A percentile compares a stretch with the other conserved stretches of the same genome.
Conservation (phyloP, 1,139 yeast genomes). For the Candida gigantensis region DNA sequence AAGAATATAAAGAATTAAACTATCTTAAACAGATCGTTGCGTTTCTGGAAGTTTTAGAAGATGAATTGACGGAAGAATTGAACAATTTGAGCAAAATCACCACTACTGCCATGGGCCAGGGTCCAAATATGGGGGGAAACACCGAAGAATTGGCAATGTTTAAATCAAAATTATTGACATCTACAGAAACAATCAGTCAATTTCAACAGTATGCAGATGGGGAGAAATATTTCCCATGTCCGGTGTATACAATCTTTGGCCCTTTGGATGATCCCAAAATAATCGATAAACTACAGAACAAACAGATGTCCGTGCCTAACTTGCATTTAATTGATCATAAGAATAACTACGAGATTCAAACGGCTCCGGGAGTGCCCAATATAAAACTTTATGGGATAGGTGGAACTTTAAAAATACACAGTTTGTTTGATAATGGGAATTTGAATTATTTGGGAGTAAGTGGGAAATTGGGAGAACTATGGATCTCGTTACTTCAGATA, state of each 20-base stretch:
- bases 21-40: slow-evolving; percentile 67
- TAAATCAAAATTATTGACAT: slow-evolving; percentile 32
- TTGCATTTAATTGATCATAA: slow-evolving; percentile 63
- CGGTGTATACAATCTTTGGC: slow-evolving; percentile 77
- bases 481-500: slow-evolving; percentile 73
- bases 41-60: slow-evolving; percentile 60
- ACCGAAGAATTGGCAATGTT: slow-evolving; percentile 27
- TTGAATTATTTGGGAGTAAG: slow-evolving; percentile 23
- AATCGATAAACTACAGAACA: slow-evolving; percentile 58
- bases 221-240: slow-evolving; percentile 48
- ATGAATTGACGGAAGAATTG: slow-evolving; percentile 45
- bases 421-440: slow-evolving; percentile 67
- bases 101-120: too few species aligned
- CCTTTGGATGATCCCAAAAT: slow-evolving; percentile 74
- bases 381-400: slow-evolving; percentile 70
- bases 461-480: slow-evolving; percentile 74
- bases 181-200: slow-evolving; percentile 38
- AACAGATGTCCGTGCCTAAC: slow-evolving; percentile 55
- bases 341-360: slow-evolving; percentile 38
- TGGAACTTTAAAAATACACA: slow-evolving; percentile 67
- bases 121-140: not conserved
- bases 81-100: slow-evolving; percentile 45
- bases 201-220: slow-evolving; percentile 47
- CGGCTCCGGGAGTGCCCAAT: slow-evolving; percentile 40
- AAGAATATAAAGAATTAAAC: slow-evolving; percentile 48